phyloP scores from a whole-genome alignment of 139 green algal genomes.

The Astrephomene gubernaculifera region DNA sequence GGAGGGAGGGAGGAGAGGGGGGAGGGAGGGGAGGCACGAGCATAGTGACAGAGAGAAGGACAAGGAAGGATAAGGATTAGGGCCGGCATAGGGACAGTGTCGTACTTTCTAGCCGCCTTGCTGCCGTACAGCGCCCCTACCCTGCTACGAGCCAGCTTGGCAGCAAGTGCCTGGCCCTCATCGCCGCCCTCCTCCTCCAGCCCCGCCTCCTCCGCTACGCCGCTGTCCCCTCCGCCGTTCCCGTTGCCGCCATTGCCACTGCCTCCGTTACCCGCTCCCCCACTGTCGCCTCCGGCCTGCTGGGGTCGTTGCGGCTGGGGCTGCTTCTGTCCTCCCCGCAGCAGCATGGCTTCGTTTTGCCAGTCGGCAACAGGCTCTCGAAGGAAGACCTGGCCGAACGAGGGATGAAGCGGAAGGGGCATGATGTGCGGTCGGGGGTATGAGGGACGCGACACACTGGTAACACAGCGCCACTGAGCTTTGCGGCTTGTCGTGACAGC shows the following conservation, averaged over 20 bases:
- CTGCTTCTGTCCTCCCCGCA: conserved; percentile 10
- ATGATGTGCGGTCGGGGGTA: no score
- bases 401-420: no score
- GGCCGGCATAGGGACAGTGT: background rate
- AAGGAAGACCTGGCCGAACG: conserved; percentile 62
- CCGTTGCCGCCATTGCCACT: background rate
- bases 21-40: background rate
- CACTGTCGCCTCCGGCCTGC: background rate
- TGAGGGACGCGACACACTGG: no score
- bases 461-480: no score
- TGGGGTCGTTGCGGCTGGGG: background rate
- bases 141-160: conserved; percentile 25
- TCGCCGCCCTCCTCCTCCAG: background rate
- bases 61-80: background rate
- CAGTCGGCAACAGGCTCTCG: conserved; percentile 80
- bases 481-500: no score
- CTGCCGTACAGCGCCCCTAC: background rate
- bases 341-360: conserved; percentile 65
- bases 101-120: background rate
- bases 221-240: background rate
- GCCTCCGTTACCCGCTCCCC: background rate
- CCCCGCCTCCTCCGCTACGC: background rate
- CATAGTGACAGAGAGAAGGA: background rate
- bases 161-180: conserved; percentile 5
- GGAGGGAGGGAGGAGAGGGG: background rate